phyloP scores from a whole-genome alignment of 371 early-diverging fungal species.

The Mucor mucedo region DNA sequence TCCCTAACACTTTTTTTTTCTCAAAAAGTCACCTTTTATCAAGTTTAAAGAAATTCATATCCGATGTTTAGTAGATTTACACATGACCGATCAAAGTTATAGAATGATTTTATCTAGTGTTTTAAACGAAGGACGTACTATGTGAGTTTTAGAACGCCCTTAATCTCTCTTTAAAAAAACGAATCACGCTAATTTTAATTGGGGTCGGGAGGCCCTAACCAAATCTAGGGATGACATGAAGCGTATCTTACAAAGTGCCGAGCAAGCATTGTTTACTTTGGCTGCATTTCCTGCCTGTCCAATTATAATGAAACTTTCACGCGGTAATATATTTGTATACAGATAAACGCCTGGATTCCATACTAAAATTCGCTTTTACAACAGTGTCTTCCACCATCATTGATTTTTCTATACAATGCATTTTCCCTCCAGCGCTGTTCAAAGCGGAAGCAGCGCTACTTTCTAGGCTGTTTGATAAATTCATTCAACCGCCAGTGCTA shows the following conservation, averaged over 20 bases:
- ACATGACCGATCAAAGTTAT: constrained; percentile 16
- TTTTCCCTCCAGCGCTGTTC: constrained; percentile 22
- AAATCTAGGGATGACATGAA: constrained; percentile 8
- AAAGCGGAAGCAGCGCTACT: constrained; percentile 22
- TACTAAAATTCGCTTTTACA: too few relatives aligned
- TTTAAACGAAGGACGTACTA: constrained; percentile 24
- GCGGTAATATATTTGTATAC: too few relatives aligned
- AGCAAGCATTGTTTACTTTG: constrained; percentile 21
- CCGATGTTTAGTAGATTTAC: constrained; percentile 1
- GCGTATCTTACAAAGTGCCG: constrained; percentile 20
- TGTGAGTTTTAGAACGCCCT: constrained; percentile 4
- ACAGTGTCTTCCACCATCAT: constrained; percentile 22
- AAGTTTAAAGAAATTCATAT: constrained; percentile 17
- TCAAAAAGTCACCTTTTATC: not conserved
- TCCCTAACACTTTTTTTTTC: not conserved
- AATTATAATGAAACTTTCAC: constrained; percentile 15
- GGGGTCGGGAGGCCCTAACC: too few relatives aligned
- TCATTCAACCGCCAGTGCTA: not conserved
- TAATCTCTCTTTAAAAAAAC: not conserved
- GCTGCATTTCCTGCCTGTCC: constrained; percentile 28
- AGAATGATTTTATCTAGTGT: constrained; percentile 17
- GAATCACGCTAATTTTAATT: too few relatives aligned
- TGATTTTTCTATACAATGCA: constrained; percentile 23
- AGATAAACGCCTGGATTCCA: too few relatives aligned
- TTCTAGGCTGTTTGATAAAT: constrained; percentile 10